phyloP scores from a whole-genome alignment of 2,329 filamentous ascomycete genomes.

The Xylariomycetidae sp. region DNA sequence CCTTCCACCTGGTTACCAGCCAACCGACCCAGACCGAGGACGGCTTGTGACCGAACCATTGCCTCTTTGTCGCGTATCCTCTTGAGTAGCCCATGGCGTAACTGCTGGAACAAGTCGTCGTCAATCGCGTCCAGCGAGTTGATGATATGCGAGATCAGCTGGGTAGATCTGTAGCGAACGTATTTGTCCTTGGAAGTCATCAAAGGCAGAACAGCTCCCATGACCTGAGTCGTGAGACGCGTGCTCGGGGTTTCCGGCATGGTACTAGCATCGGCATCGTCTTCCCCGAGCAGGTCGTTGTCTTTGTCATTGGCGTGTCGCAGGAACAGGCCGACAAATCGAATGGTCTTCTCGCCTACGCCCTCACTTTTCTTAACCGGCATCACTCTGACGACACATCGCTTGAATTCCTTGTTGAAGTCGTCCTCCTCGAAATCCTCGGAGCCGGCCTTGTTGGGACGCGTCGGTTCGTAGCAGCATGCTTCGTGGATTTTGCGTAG shows the following conservation, averaged over 20 bases:
- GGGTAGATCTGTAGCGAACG: conserved; percentile 82
- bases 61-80: conserved; percentile 91
- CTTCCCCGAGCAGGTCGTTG: conserved; percentile 58
- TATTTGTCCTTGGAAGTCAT: conserved; percentile 85
- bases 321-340: conserved; percentile 84
- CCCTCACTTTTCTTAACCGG: conserved; percentile 86
- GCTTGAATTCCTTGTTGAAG: conserved; percentile 79
- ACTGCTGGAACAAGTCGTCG: conserved; percentile 79
- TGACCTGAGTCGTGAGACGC: conserved; percentile 67
- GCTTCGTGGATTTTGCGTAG: conserved; percentile 86
- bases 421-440: conserved; percentile 75
- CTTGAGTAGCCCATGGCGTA: conserved; percentile 74
- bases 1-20: conserved; percentile 72
- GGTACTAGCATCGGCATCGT: conserved; percentile 62
- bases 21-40: conserved; percentile 79
- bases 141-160: conserved; percentile 84
- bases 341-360: conserved; percentile 77
- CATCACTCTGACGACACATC: conserved; percentile 77
- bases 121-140: conserved; percentile 90
- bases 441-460: conserved; percentile 43
- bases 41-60: conserved; percentile 85
- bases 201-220: conserved; percentile 69
- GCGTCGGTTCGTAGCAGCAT: conserved; percentile 62
- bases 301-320: conserved; percentile 66
- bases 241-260: conserved; percentile 80